A percentile compares a stretch with the other conserved stretches of the same genome.
Conservation (phyloP, 345 rosid species). For the Atalantia buxifolia region DNA sequence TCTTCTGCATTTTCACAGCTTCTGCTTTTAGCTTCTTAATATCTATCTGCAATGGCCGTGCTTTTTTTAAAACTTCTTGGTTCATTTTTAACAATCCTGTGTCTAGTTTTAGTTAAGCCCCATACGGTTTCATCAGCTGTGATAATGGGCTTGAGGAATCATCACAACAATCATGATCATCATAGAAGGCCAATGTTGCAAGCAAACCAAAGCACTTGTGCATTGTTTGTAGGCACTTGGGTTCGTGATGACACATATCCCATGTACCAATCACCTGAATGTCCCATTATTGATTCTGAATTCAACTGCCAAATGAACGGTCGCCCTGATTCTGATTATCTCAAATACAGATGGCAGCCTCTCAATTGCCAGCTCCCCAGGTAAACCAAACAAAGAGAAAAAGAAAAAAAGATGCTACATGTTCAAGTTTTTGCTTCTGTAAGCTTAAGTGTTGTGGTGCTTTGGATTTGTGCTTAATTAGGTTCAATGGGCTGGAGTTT, state of each 20-base stretch:
- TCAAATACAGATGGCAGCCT: conserved; percentile 87
- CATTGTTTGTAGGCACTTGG: conserved; percentile 66
- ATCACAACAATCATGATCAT: conserved; percentile 40
- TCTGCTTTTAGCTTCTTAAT: neutral
- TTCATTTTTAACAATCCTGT: conserved; percentile 29
- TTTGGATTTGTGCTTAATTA: conserved; percentile 19
- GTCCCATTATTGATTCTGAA: conserved; percentile 67
- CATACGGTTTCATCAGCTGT: conserved; percentile 50
- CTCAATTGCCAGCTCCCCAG: conserved; percentile 81
- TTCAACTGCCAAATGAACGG: conserved; percentile 83
- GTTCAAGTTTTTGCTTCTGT: neutral
- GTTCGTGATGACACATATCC: conserved; percentile 74
- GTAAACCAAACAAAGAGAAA: conserved; percentile 23
- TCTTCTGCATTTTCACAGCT: neutral
- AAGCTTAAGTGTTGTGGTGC: neutral
- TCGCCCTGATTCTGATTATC: conserved; percentile 84
- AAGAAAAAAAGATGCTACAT: neutral
- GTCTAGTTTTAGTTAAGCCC: conserved; percentile 32
- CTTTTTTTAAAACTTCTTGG: neutral
- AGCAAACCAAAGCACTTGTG: conserved; percentile 37
- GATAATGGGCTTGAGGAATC: conserved; percentile 54
- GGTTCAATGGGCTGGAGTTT: conserved; percentile 76
- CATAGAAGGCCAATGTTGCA: conserved; percentile 33
- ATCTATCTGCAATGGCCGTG: neutral
- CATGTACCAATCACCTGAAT: conserved; percentile 45